Conservation (phyloP, 768 basidiomycete species). For the Boletus reticuloceps region DNA sequence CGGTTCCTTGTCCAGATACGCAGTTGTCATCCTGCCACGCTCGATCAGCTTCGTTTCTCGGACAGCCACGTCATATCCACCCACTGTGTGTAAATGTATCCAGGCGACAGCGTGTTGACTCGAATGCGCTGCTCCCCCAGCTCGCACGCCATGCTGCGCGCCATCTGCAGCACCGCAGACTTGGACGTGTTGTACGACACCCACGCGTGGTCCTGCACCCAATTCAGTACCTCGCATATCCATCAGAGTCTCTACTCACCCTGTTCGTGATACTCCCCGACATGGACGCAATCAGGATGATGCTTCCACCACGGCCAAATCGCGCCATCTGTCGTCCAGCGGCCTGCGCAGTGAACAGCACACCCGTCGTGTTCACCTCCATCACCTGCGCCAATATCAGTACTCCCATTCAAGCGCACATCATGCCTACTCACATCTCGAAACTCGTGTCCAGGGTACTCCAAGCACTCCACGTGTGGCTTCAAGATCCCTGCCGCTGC, state of each 20-base stretch:
- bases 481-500: conserved; percentile 77
- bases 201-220: conserved; percentile 60
- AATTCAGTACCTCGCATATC: background rate
- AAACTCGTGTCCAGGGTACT: conserved; percentile 65
- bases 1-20: conserved; percentile 63
- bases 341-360: conserved; percentile 60
- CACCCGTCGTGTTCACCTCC: conserved; percentile 62
- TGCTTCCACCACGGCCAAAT: conserved; percentile 47
- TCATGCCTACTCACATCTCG: conserved; percentile 43
- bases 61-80: conserved; percentile 22
- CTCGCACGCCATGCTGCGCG: no score
- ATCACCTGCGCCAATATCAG: conserved; percentile 45
- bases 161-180: no score
- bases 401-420: no score
- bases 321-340: conserved; percentile 57
- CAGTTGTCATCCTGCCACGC: conserved; percentile 64
- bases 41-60: background rate
- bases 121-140: conserved; percentile 57
- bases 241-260: conserved; percentile 34
- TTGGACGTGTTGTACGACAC: conserved; percentile 74
- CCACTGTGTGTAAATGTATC: conserved; percentile 70
- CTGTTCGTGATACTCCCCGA: conserved; percentile 67
- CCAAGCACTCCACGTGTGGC: conserved; percentile 57
- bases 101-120: conserved; percentile 75
- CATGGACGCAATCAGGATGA: conserved; percentile 61